Evolutionary conservation across 768 basidiomycete genomes (phyloP), one percentile per base, ranked within the genome.

Genomic region (Leccinum incarnatum): DNA sequence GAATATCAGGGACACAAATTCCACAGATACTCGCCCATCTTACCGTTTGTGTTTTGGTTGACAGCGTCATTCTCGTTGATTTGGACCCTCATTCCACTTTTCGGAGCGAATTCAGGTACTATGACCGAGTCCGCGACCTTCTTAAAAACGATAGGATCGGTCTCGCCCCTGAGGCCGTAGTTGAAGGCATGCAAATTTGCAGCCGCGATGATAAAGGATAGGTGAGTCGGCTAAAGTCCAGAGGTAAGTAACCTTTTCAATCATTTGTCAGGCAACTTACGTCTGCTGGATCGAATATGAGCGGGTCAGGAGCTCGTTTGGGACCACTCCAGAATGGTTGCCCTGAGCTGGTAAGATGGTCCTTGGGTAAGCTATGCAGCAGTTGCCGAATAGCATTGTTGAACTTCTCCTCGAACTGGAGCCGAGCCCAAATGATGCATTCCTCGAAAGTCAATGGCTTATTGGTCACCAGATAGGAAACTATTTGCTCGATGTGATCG

Each of bases 241-340:
- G 37, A 45, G 15, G 54, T 69, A 47, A 64, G 47, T 57, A 32
- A 63, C 29, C 49, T 56, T 55, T 57, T 19, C 49, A 25, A 29
- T 11, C 27, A 30, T 51, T 53, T 5, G 21, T 62, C 29, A 7
- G 17, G 51, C 21, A 51, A 77, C 91, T 74, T 69, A 98, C 96
- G 68, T 98, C 87, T 63, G 81, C 87, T 10, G 92, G 83, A 75
- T 95, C 81, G 76, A 98, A 99, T 5, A 79, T 78, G 62, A 99
- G 78, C 27, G 96, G 80, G 51, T 98, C 94, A 12, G 97, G 97
- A 7, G 95, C 96, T 60, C 97, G 85, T 79, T 99, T 99, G 2
- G 97, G 97, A 19, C 95, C 94, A 66, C 93, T 95, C 97, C 97
- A 99, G 83, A 99, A 99, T 11, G 95, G 95, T 65, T 94, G 92